Percentiles rank a stretch among this genome's conserved stretches.
phyloP scores from a whole-genome alignment of 805 yeast genomes.

The Scheffersomyces spartinae region DNA sequence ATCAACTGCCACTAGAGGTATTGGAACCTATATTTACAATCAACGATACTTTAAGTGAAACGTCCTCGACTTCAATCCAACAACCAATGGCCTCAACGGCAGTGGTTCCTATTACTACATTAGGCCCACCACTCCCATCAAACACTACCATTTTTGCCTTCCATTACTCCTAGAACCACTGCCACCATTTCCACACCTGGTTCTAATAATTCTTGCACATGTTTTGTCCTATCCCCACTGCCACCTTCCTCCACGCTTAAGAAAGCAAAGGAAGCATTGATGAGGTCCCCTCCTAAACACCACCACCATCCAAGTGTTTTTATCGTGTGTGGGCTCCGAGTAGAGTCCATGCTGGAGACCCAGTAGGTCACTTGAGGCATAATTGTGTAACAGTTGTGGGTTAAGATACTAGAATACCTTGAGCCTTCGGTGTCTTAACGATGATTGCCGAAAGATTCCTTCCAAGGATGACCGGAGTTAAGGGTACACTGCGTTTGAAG shows the following conservation, averaged over 20 bases:
- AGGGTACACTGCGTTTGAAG: constrained; percentile 36
- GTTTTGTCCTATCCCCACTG: constrained; percentile 4
- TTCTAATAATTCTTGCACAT: constrained; percentile 1
- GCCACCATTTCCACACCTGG: constrained; percentile 4
- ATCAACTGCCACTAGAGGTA: too few relatives aligned
- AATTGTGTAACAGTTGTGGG: constrained; percentile 93
- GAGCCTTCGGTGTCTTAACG: constrained; percentile 76
- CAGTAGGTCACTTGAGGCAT: constrained; percentile 90
- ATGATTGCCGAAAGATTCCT: constrained; percentile 75
- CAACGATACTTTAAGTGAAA: too few relatives aligned
- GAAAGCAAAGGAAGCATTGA: too few relatives aligned
- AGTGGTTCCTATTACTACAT: too few relatives aligned
- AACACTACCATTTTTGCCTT: neutral
- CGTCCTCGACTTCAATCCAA: too few relatives aligned
- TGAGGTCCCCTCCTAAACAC: constrained; percentile 9
- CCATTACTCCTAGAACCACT: neutral
- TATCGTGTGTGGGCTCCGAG: constrained; percentile 79
- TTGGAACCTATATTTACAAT: too few relatives aligned
- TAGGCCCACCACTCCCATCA: neutral
- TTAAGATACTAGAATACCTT: constrained; percentile 88
- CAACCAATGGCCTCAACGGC: too few relatives aligned
- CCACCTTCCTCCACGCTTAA: neutral
- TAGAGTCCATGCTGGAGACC: constrained; percentile 99
- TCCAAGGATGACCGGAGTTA: constrained; percentile 92
- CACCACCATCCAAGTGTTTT: constrained; percentile 47